Base-by-base conservation (phyloP, 2,329 filamentous ascomycete genomes). In the Calonectria pseudoreteaudii region DNA sequence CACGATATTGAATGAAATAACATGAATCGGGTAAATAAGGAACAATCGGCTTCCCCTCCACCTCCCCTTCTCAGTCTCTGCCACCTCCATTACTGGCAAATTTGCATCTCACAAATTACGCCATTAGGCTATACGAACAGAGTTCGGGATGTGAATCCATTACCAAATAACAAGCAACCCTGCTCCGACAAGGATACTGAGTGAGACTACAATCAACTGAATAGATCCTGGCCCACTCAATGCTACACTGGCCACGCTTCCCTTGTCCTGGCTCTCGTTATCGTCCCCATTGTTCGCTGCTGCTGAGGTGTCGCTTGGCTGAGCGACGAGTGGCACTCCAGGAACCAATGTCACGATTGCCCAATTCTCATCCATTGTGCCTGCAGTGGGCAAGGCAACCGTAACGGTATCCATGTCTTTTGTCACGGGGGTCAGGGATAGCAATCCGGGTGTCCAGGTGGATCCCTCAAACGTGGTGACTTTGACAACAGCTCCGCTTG, bases 131-230 rank as follows among this genome's bases (percentile, higher is more conserved):
- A 47, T 47, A 47, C n/a, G 44, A 47, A 23, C 10, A 11, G 9
- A 47, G 44, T 47, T 47, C n/a, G 28, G n/a, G 31, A 38, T 60
- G 20, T 10, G 13, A 38, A 36, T 28, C 34, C n/a, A 10, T 77
- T 31, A 78, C 73, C 78, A 79, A 18, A 73, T 47, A 30, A 73
- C 66, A 30, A 80, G 20, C 1, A 77, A 30, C 4, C 78, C 73
- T 16, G 72, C 66, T 9, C 76, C 77, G 11, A 67, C 66, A 18
- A 79, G 30, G n/a, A 78, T 10, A 1, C 73, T 68, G n/a, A 58
- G 62, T 0, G 71, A 13, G 10, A 78, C 36, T 0, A 68, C 67
- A 3, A 70, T 10, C 4, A 70, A 28, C 2, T 72, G 60, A 1
- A 20, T 26, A 49, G 74, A 1, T 5, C 70, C 36, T 14, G 36